Evolutionary conservation across 495 filamentous ascomycete genomes (phyloP).

Genomic region (Trichocladium uniseriatum): DNA sequence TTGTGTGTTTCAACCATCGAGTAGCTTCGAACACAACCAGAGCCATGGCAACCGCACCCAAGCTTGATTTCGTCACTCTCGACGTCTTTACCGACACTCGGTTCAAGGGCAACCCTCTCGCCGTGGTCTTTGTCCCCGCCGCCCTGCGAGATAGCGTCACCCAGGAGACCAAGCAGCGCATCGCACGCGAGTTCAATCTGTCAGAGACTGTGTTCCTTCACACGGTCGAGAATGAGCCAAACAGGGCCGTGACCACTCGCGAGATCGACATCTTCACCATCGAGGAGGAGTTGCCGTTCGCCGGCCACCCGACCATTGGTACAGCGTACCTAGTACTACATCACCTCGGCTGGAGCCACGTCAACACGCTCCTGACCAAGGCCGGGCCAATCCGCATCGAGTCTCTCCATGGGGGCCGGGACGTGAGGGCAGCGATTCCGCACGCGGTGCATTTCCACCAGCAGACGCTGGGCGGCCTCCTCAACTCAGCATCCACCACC

Average conservation of each 20-base stretch:
- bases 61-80: conserved; percentile 47
- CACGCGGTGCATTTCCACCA: conserved; percentile 57
- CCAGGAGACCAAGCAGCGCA: conserved; percentile 50
- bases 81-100: conserved; percentile 56
- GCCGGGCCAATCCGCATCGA: conserved; percentile 46
- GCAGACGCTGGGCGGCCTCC: conserved; percentile 19
- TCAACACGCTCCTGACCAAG: conserved; percentile 46
- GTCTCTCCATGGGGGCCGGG: not conserved
- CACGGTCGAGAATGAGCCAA: conserved; percentile 20
- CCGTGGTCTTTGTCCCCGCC: conserved; percentile 48
- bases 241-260: conserved; percentile 15
- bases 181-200: conserved; percentile 74
- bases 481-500: not conserved
- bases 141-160: conserved; percentile 22
- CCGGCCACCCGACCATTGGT: conserved; percentile 72
- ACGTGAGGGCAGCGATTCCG: conserved; percentile 49
- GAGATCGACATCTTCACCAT: conserved; percentile 65
- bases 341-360: conserved; percentile 24
- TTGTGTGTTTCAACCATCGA: not conserved
- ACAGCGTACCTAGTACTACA: conserved; percentile 47
- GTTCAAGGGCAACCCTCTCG: conserved; percentile 59
- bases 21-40: no score
- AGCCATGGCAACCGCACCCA: conserved; percentile 5
- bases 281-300: conserved; percentile 56
- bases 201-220: conserved; percentile 78